phyloP scores from a whole-genome alignment of 2,329 filamentous ascomycete genomes.

The Colletotrichum coccodes region DNA sequence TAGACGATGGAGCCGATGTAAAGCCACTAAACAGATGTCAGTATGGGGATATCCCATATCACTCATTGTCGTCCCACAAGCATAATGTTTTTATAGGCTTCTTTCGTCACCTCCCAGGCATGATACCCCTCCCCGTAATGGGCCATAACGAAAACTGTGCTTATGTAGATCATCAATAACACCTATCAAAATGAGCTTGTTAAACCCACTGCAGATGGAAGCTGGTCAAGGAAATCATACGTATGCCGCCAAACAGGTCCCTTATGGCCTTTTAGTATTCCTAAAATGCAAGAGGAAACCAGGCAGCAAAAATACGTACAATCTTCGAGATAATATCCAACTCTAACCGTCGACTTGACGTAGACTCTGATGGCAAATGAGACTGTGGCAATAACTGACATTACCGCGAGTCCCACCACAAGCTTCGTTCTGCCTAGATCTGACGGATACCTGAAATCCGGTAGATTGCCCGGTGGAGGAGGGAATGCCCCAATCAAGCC shows the following conservation, averaged over 20 bases:
- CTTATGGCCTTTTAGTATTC: not conserved
- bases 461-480: too few species aligned
- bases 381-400: not conserved
- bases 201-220: not conserved
- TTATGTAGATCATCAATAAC: not conserved
- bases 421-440: slow-evolving; percentile 12
- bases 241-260: slow-evolving; percentile 1
- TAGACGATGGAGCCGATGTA: slow-evolving; percentile 40
- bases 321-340: not conserved
- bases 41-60: not conserved
- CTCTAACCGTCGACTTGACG: not conserved
- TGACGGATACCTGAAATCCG: slow-evolving; percentile 31
- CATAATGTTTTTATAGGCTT: slow-evolving; percentile 22
- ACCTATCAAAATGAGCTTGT: not conserved
- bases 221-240: not conserved
- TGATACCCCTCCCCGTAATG: slow-evolving; percentile 35
- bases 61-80: slow-evolving; percentile 1
- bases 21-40: slow-evolving; percentile 33
- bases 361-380: not conserved
- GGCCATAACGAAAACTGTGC: slow-evolving; percentile 20
- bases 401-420: not conserved
- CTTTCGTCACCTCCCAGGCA: slow-evolving; percentile 34
- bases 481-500: too few species aligned
- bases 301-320: not conserved
- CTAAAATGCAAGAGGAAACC: too few species aligned